phyloP scores from a whole-genome alignment of 2,329 filamentous ascomycete species.

The Neoascochyta sp. region DNA sequence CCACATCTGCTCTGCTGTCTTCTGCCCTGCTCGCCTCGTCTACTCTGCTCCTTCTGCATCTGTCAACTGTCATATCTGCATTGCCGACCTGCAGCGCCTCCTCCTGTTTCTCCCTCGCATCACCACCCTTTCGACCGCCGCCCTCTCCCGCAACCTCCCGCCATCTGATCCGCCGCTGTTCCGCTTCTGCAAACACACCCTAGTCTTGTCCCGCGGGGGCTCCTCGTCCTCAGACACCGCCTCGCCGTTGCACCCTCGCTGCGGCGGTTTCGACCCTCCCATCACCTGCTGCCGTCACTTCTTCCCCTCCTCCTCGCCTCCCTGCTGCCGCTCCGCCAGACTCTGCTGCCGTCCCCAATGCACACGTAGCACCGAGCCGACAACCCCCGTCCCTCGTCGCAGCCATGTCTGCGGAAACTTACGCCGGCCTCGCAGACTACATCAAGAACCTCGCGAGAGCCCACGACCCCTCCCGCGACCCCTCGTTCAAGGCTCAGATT shows the following conservation, averaged over 20 bases:
- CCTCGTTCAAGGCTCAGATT: constrained; percentile 44
- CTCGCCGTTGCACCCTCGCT: too few species aligned
- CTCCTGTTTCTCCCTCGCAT: too few species aligned
- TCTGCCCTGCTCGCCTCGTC: too few species aligned
- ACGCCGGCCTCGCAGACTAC: constrained; percentile 39
- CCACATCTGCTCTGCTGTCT: too few species aligned
- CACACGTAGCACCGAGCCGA: constrained; percentile 33
- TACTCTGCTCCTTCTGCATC: too few species aligned
- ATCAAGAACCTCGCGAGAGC: constrained; percentile 50
- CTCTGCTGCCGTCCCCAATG: constrained; percentile 34
- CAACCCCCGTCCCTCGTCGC: constrained; percentile 17
- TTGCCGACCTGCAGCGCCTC: too few species aligned
- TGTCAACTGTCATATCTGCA: too few species aligned
- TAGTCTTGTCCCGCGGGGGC: constrained; percentile 1
- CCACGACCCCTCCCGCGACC: constrained; percentile 42
- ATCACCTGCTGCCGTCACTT: constrained; percentile 3
- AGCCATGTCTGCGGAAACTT: constrained; percentile 37
- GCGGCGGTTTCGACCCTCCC: too few species aligned
- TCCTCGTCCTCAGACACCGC: constrained; percentile 10
- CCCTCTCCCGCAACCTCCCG: too few species aligned
- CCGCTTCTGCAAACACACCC: neutral
- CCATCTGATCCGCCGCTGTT: too few species aligned
- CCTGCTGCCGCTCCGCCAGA: constrained; percentile 5
- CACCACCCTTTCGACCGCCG: too few species aligned
- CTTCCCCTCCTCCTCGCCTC: constrained; percentile 2